These are phyloP conservation scores for Yamadazyma sp. DNA, from an alignment of 1,139 yeast species.

Conservation along the genomic window DNA sequence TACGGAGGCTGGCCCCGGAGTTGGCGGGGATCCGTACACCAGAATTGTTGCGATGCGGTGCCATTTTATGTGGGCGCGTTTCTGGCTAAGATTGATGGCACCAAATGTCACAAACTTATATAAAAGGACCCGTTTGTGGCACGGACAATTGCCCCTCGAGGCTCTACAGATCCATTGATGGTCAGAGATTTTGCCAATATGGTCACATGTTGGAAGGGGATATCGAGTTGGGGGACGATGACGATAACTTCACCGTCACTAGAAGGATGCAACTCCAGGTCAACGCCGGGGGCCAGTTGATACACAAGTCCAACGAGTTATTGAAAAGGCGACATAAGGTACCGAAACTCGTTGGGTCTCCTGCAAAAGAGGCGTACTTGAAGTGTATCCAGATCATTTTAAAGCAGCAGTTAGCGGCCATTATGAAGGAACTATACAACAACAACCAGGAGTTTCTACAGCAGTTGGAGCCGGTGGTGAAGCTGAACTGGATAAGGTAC, in stretches of 20 bases:
- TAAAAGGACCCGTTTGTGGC: conserved; percentile 82
- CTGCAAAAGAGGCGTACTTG: conserved; percentile 47
- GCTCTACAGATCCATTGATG: conserved; percentile 70
- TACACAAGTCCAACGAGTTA: conserved; percentile 7
- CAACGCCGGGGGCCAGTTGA: conserved; percentile 11
- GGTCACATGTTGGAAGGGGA: conserved; percentile 89
- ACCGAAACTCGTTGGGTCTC: conserved; percentile 47
- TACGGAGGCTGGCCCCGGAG: background rate
- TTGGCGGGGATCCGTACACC: background rate
- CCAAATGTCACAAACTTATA: conserved; percentile 49
- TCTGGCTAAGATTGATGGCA: too few species aligned
- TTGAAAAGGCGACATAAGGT: conserved; percentile 38
- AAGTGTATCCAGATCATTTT: conserved; percentile 58
- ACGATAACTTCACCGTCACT: conserved; percentile 47
- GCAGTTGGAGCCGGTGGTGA: conserved; percentile 42
- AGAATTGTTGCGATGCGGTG: background rate
- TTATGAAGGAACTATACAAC: conserved; percentile 22
- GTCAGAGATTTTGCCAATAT: conserved; percentile 78
- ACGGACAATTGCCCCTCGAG: conserved; percentile 83
- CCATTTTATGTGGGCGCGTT: too few species aligned
- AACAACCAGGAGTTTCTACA: conserved; percentile 7
- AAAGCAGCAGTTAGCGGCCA: conserved; percentile 41
- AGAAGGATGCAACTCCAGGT: conserved; percentile 46
- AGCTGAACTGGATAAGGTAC: conserved; percentile 50
- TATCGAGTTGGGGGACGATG: conserved; percentile 74